These are phyloP conservation scores for Plectosphaerella cucumerina DNA, from an alignment of 2,329 filamentous ascomycete species.

Conservation along the genomic window DNA sequence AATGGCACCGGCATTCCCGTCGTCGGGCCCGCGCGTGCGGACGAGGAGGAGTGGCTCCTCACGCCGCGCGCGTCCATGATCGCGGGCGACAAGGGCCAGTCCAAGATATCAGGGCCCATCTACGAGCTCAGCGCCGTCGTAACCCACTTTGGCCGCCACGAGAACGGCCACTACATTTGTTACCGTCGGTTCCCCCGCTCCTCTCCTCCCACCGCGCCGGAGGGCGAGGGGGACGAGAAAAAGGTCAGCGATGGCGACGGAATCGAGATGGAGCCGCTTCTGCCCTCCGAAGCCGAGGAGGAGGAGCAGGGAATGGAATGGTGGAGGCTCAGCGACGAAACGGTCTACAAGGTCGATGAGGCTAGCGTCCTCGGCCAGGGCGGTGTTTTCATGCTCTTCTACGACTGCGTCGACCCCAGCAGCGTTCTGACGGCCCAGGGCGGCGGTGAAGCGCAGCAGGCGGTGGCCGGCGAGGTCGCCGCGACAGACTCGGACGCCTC, in stretches of 20 bases:
- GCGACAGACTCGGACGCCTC: not conserved
- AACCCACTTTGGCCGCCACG: conserved; percentile 85
- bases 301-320: conserved; percentile 51
- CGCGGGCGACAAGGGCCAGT: conserved; percentile 45
- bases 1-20: conserved; percentile 16
- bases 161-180: conserved; percentile 94
- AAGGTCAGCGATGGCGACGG: not conserved
- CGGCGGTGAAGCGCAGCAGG: not conserved
- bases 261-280: not conserved
- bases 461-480: not conserved
- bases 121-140: conserved; percentile 82
- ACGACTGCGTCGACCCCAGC: conserved; percentile 65
- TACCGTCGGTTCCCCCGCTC: conserved; percentile 65
- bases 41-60: conserved; percentile 64
- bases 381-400: conserved; percentile 96
- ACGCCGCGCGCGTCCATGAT: conserved; percentile 73
- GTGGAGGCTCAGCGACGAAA: conserved; percentile 91
- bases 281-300: conserved; percentile 9
- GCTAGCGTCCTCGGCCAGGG: conserved; percentile 68
- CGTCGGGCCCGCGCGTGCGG: conserved; percentile 9
- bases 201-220: conserved; percentile 9
- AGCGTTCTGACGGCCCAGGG: conserved; percentile 35
- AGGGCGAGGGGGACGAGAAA: conserved; percentile 8
- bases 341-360: conserved; percentile 71
- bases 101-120: conserved; percentile 50